These are phyloP conservation scores for Boechera divaricarpa DNA, from an alignment of 345 rosid species.

Conservation along the genomic window DNA sequence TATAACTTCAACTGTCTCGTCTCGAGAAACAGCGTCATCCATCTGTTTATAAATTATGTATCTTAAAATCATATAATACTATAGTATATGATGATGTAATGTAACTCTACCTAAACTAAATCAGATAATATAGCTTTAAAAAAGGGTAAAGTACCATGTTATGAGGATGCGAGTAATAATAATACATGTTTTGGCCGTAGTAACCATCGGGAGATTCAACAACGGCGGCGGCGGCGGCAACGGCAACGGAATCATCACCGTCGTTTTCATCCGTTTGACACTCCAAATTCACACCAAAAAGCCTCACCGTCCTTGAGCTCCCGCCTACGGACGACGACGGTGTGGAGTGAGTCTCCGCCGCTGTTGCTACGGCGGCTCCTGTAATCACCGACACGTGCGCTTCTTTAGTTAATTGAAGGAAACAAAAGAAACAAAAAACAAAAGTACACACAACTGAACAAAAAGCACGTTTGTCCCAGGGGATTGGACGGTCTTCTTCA, in stretches of 20 bases:
- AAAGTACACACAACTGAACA: slow-evolving; percentile 33
- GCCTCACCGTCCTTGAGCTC: slow-evolving; percentile 70
- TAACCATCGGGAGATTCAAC: slow-evolving; percentile 55
- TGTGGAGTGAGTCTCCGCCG: slow-evolving; percentile 32
- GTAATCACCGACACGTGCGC: slow-evolving; percentile 44
- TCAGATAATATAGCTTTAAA: too few species aligned
- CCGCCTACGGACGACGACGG: slow-evolving; percentile 44
- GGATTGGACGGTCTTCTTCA: slow-evolving; percentile 43
- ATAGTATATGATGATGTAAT: slow-evolving; percentile 42
- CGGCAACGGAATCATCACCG: slow-evolving; percentile 38
- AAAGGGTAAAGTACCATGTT: slow-evolving; percentile 33
- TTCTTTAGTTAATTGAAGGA: neutral
- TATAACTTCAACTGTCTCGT: slow-evolving; percentile 38
- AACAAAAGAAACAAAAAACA: neutral
- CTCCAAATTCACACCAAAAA: slow-evolving; percentile 90
- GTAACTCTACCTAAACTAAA: neutral
- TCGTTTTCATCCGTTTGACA: slow-evolving; percentile 69
- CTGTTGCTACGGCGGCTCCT: slow-evolving; percentile 41
- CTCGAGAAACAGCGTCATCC: slow-evolving; percentile 39
- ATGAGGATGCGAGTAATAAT: slow-evolving; percentile 44
- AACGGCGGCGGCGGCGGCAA: neutral
- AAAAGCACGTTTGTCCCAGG: slow-evolving; percentile 39
- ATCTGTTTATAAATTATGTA: slow-evolving; percentile 23
- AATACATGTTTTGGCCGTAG: slow-evolving; percentile 47
- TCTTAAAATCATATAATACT: slow-evolving; percentile 36